Conservation (phyloP, 164 flowering plant genomes). For the Tinospora cordifolia region DNA sequence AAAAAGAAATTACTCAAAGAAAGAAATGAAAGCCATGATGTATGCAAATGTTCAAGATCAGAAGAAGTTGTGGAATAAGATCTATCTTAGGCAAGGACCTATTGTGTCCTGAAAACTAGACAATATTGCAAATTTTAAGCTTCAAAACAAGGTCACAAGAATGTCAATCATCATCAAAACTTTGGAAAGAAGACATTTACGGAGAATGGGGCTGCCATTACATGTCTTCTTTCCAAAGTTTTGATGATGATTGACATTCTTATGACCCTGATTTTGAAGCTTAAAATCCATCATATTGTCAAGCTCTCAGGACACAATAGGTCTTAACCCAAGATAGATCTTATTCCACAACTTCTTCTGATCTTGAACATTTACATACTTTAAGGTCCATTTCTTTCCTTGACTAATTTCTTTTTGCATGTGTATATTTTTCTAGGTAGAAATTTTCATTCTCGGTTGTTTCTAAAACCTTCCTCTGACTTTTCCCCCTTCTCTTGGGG, state of each 20-base stretch:
- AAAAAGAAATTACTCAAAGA: conserved; percentile 41
- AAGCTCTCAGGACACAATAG: conserved; percentile 38
- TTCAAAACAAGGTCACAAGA: conserved; percentile 21
- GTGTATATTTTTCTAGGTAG: conserved; percentile 8
- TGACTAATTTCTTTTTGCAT: conserved; percentile 32
- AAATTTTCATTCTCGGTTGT: conserved; percentile 6
- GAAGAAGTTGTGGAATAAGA: conserved; percentile 46
- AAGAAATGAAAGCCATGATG: conserved; percentile 50
- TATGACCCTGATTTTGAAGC: conserved; percentile 21
- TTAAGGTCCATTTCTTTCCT: conserved; percentile 53
- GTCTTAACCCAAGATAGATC: conserved; percentile 42
- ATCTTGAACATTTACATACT: conserved; percentile 33
- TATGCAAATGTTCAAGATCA: conserved; percentile 38
- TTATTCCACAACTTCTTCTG: conserved; percentile 57
- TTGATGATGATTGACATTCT: conserved; percentile 16
- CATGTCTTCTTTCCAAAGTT: conserved; percentile 14
- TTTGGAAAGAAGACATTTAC: conserved; percentile 10
- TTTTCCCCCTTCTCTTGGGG: conserved; percentile 21
- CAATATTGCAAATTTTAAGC: conserved; percentile 23
- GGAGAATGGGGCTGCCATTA: conserved; percentile 13
- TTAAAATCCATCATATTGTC: conserved; percentile 27
- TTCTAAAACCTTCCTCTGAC: conserved; percentile 18
- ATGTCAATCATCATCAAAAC: conserved; percentile 16
- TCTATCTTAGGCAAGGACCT: conserved; percentile 42
- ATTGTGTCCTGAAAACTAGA: conserved; percentile 38